Percentiles rank a stretch among this genome's conserved stretches.
Evolutionary conservation across 306 rosid genomes (phyloP).

Genomic region (Dalbergia oliveri): DNA sequence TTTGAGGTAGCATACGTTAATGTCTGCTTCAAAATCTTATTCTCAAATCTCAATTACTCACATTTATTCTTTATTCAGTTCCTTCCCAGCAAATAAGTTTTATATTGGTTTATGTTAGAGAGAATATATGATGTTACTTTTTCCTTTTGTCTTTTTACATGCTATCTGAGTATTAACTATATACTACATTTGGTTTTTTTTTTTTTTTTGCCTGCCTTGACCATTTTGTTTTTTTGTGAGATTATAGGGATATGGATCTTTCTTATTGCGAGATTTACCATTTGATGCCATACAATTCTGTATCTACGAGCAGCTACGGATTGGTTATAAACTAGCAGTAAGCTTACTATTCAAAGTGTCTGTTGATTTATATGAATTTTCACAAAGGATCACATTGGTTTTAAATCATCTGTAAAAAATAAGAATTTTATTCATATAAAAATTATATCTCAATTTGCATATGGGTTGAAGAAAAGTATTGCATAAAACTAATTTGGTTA

Average conservation of each 20-base stretch:
- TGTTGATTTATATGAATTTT: constrained; percentile 31
- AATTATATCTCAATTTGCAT: neutral
- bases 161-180: constrained; percentile 7
- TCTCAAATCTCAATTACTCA: neutral
- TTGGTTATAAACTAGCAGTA: constrained; percentile 83
- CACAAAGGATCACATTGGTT: constrained; percentile 6
- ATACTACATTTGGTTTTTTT: constrained; percentile 7
- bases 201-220: constrained; percentile 34
- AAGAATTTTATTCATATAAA: constrained; percentile 9
- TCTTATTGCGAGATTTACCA: constrained; percentile 84
- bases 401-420: constrained; percentile 8
- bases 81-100: constrained; percentile 21
- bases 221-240: constrained; percentile 17
- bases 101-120: constrained; percentile 17
- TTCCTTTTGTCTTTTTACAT: neutral
- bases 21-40: constrained; percentile 20
- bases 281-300: constrained; percentile 85
- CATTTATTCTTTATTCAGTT: constrained; percentile 15
- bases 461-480: constrained; percentile 21
- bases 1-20: constrained; percentile 1
- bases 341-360: constrained; percentile 41
- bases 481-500: neutral
- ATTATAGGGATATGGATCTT: constrained; percentile 81
- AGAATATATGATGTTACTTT: neutral
- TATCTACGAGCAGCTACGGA: constrained; percentile 82